Percentiles rank a stretch among this genome's conserved stretches.
Conservation (phyloP, 768 basidiomycete genomes). For the Termitomyces sp. region DNA sequence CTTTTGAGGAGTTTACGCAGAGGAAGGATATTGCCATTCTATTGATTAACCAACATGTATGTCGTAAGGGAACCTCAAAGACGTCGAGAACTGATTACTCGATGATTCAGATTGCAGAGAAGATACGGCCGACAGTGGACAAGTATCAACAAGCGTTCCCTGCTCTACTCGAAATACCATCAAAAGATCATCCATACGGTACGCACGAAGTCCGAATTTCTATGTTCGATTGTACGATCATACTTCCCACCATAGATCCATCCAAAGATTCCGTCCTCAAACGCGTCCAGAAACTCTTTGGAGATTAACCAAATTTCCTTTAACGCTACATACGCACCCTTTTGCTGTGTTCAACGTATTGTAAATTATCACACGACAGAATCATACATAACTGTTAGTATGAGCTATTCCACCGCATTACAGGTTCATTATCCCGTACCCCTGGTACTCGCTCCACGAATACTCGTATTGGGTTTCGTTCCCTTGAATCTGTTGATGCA, state of each 20-base stretch:
- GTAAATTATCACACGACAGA: conserved; percentile 11
- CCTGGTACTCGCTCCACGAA: conserved; percentile 67
- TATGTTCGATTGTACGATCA: neutral
- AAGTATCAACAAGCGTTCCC: conserved; percentile 96
- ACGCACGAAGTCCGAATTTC: conserved; percentile 19
- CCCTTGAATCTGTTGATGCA: conserved; percentile 50
- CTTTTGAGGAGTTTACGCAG: conserved; percentile 93
- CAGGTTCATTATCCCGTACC: conserved; percentile 67
- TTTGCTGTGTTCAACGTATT: neutral
- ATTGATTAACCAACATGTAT: conserved; percentile 96
- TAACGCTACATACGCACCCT: neutral
- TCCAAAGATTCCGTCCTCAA: conserved; percentile 94
- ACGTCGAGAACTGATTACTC: conserved; percentile 2
- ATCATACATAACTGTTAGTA: conserved; percentile 8
- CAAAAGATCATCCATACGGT: conserved; percentile 99
- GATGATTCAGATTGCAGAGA: conserved; percentile 80
- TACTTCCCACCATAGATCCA: conserved; percentile 62
- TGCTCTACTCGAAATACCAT: conserved; percentile 94
- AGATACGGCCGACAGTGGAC: conserved; percentile 93
- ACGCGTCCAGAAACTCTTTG: conserved; percentile 94
- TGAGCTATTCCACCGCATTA: conserved; percentile 62
- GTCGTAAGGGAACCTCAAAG: conserved; percentile 21
- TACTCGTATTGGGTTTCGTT: conserved; percentile 57
- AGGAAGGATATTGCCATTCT: conserved; percentile 95
- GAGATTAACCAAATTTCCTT: conserved; percentile 54